Percentiles rank a stretch among this genome's conserved stretches.
Evolutionary conservation across 768 basidiomycete species (phyloP).

Genomic region (Mycena olivaceomarginata): DNA sequence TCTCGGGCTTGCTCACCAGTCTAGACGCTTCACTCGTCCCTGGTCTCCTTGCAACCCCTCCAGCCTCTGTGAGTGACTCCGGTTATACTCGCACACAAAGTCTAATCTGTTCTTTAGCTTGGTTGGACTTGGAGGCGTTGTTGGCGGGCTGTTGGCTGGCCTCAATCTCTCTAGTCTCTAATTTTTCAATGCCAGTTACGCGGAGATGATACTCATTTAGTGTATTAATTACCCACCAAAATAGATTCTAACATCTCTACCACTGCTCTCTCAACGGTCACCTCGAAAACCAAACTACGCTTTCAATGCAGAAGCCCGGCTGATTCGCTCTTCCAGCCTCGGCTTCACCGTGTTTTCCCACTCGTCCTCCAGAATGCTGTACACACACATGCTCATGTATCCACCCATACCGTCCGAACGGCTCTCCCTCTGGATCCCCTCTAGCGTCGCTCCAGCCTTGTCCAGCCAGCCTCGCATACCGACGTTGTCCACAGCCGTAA

Average conservation of each 20-base stretch:
- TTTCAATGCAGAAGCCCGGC: background rate
- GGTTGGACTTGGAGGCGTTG: conserved; percentile 16
- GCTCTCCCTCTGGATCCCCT: conserved; percentile 58
- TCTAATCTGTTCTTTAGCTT: conserved; percentile 9
- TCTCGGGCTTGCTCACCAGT: conserved; percentile 8
- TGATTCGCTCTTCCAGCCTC: conserved; percentile 31
- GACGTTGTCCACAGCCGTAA: conserved; percentile 63
- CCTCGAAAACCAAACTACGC: too few species aligned
- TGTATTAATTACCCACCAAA: too few species aligned
- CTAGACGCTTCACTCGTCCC: conserved; percentile 11
- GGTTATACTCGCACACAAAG: rapidly evolving
- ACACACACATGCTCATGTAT: conserved; percentile 60
- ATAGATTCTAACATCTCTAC: too few species aligned
- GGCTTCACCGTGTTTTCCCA: conserved; percentile 59
- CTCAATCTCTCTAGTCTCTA: background rate
- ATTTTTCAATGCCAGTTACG: background rate
- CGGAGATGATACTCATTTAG: too few species aligned
- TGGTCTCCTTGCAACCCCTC: conserved; percentile 11
- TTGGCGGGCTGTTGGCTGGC: conserved; percentile 1
- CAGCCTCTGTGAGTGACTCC: conserved; percentile 16
- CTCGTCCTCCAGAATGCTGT: conserved; percentile 65
- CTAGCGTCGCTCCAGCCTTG: conserved; percentile 60
- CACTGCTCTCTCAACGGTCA: too few species aligned
- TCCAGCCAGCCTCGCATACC: conserved; percentile 70
- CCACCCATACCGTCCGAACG: conserved; percentile 60